phyloP scores from a whole-genome alignment of 139 green algal genomes.

The Coelastrella sp. region DNA sequence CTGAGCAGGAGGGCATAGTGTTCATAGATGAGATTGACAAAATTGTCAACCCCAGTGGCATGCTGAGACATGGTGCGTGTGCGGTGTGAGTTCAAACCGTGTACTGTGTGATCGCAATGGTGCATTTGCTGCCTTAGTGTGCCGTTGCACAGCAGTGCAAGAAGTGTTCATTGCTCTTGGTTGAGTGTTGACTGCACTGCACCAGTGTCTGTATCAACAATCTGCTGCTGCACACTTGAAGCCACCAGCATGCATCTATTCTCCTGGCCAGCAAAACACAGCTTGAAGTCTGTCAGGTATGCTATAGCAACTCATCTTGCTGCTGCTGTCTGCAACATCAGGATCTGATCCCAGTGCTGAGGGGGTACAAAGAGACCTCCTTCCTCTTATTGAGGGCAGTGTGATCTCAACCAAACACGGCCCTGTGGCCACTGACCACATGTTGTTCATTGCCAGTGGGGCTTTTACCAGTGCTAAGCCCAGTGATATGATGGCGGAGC shows the following conservation, averaged over 20 bases:
- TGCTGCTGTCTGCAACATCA: slow-evolving; percentile 42
- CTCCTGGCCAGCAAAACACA: no score
- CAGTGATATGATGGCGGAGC: slow-evolving; percentile 72
- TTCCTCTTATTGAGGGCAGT: slow-evolving; percentile 95
- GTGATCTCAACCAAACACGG: slow-evolving; percentile 90
- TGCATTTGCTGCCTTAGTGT: not conserved
- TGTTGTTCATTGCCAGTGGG: slow-evolving; percentile 96
- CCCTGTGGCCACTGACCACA: slow-evolving; percentile 96
- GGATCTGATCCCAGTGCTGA: slow-evolving; percentile 60
- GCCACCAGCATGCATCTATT: no score
- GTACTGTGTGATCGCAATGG: no score
- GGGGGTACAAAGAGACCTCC: slow-evolving; percentile 96
- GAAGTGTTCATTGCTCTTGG: no score
- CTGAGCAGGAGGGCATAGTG: slow-evolving; percentile 81
- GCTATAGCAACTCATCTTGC: no score
- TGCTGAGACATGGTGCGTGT: slow-evolving; percentile 64
- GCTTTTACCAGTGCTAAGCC: slow-evolving; percentile 95
- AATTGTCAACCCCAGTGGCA: slow-evolving; percentile 82
- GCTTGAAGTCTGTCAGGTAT: no score
- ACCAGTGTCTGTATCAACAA: no score
- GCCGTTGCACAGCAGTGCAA: no score
- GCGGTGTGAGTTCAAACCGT: not conserved
- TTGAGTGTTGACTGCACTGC: no score
- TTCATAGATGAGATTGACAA: slow-evolving; percentile 99
- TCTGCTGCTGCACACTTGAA: no score